phyloP scores from a whole-genome alignment of 108 stramenopile species.

The Pseudonitzschia pungens region DNA sequence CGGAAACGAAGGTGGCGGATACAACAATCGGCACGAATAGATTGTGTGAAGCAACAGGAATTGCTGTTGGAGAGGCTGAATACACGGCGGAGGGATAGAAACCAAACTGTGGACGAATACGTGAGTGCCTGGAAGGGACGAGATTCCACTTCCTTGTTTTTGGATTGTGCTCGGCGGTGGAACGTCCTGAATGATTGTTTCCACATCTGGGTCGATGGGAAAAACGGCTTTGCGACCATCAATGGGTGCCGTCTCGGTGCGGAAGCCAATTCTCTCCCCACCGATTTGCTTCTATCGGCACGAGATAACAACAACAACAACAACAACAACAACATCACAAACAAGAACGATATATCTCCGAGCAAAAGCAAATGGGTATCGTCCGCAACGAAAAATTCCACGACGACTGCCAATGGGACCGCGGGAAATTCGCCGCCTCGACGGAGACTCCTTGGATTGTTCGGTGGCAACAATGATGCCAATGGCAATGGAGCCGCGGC shows the following conservation, averaged over 20 bases:
- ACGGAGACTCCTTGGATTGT: constrained; percentile 1
- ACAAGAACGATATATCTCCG: constrained; percentile 6
- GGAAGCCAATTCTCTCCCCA: constrained; percentile 34
- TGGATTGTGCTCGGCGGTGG: constrained; percentile 44
- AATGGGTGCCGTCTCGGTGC: constrained; percentile 74
- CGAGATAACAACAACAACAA: constrained; percentile 11
- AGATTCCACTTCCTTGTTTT: constrained; percentile 2
- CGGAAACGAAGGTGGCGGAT: constrained; percentile 1
- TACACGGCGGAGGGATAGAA: neutral
- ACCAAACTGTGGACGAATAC: neutral
- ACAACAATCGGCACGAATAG: neutral
- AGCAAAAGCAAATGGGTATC: neutral
- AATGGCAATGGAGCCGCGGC: neutral
- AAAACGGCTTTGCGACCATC: constrained; percentile 72
- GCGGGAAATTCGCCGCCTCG: constrained; percentile 1
- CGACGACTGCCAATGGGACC: neutral
- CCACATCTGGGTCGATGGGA: constrained; percentile 74
- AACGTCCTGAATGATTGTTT: constrained; percentile 77
- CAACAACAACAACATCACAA: constrained; percentile 12
- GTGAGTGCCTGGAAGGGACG: neutral
- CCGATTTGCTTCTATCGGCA: neutral
- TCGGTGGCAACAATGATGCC: neutral
- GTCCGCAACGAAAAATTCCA: neutral
- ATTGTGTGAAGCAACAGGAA: neutral
- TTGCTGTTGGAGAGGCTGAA: neutral